Evolutionary conservation across 208 protist species (phyloP).

Genomic region (Crithidia brevicula): DNA sequence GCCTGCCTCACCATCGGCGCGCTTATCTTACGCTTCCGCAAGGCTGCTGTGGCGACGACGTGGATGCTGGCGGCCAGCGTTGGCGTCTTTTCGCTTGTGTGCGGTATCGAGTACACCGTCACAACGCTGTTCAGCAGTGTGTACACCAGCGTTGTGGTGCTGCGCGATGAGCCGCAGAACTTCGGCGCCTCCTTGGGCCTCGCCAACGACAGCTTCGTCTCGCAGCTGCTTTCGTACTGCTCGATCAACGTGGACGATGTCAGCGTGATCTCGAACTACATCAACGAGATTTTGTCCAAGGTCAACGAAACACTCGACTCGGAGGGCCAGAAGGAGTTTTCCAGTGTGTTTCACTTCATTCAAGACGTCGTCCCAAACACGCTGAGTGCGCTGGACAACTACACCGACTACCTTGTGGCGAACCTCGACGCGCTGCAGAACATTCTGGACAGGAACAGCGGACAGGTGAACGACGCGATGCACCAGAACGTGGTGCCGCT

Average conservation of each 20-base stretch:
- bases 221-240: constrained; percentile 38
- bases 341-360: constrained; percentile 17
- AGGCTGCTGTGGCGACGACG: constrained; percentile 15
- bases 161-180: constrained; percentile 26
- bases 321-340: constrained; percentile 25
- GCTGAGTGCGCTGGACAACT: constrained; percentile 35
- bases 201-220: constrained; percentile 28
- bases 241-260: constrained; percentile 27
- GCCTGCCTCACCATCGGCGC: constrained; percentile 27
- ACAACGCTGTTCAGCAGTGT: constrained; percentile 25
- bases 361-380: constrained; percentile 18
- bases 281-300: constrained; percentile 24
- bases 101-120: constrained; percentile 35
- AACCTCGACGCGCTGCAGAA: constrained; percentile 31
- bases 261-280: constrained; percentile 18
- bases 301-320: constrained; percentile 25
- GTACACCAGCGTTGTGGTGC: constrained; percentile 31
- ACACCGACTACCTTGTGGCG: constrained; percentile 25
- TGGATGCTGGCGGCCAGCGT: constrained; percentile 39
- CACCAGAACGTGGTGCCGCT: constrained; percentile 24
- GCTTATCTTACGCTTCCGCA: constrained; percentile 24
- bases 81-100: constrained; percentile 30
- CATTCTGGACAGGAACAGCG: constrained; percentile 22
- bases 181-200: constrained; percentile 21
- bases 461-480: constrained; percentile 10